Conservation (phyloP, 2,329 filamentous ascomycete species). For the Fusarium sp. region DNA sequence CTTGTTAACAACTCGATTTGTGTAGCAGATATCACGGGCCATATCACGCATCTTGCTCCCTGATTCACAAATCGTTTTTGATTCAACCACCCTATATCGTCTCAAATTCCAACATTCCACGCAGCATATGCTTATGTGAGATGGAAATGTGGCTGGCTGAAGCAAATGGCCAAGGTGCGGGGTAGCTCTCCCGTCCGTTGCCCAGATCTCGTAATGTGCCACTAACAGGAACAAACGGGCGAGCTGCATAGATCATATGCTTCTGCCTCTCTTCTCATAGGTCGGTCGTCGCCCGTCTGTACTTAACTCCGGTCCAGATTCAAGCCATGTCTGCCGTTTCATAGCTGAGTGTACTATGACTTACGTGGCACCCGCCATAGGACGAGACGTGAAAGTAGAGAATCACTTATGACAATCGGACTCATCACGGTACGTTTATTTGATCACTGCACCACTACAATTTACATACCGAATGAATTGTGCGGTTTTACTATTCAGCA, state of each 20-base stretch:
- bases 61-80: no score
- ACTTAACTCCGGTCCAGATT: background rate
- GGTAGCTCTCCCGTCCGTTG: background rate
- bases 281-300: accelerated
- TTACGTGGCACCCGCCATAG: no score
- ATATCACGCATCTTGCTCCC: no score
- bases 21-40: no score
- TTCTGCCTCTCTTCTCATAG: background rate
- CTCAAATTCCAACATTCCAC: background rate
- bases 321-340: accelerated
- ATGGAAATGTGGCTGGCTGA: background rate
- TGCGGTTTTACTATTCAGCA: no score
- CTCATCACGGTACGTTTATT: no score
- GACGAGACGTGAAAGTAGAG: no score
- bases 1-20: no score
- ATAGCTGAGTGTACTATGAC: background rate
- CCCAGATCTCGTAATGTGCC: background rate
- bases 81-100: background rate
- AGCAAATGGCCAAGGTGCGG: background rate
- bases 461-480: no score
- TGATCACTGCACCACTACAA: no score
- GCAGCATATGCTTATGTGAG: background rate
- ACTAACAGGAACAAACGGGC: background rate
- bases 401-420: no score
- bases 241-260: background rate